Evolutionary conservation across 495 filamentous ascomycete genomes (phyloP), one percentile per base, ranked within the genome.

Genomic region (Penicillium riverlandense): DNA sequence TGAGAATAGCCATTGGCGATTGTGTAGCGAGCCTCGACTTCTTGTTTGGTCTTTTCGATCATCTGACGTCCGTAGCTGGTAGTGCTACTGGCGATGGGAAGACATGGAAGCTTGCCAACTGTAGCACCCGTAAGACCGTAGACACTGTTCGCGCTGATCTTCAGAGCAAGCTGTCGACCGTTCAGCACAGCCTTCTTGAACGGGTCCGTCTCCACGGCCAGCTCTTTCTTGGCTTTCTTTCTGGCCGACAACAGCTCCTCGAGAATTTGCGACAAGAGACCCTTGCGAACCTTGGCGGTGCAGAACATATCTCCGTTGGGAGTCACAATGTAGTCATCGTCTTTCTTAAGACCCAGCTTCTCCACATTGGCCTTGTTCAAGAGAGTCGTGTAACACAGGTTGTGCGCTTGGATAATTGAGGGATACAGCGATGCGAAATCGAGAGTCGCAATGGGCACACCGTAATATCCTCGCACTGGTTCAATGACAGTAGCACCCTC

Each of bases 341-440:
- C 90, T 57, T 92, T 89, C 49, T 78, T 76, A 35, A 96, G 59
- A 2, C 68, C 66, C 28, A 89, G 69, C 46, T 77, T 85, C 48
- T 94, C 86, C 5, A 94, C 73, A 4, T 74, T 77, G n/a, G 59
- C 73, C 61, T 90, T 91, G 59, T 86, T 92, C 33, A 97, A 67
- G 11, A 96, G 71, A 0, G 92, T 99, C 0, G 92, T 99, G 70
- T 99, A 99, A 63, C 92, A 99, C 27, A 99, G 78, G 50, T 99
- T 99, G 63, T 99, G 92, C 0, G 92, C 92, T 65, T 96, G 91
- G 59, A 99, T 99, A 59, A 99, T 97, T 63, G 89, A 96, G 9
- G 92, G 92, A 58, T 99, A 99, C 48, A 99, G 82, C 6, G 90
- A 96, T 12, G 92, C 94, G 55, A 99, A 99, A 87, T 99, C 92